Base-by-base conservation (phyloP, 169 alveolate species). In the Toxoplasma gondii region DNA sequence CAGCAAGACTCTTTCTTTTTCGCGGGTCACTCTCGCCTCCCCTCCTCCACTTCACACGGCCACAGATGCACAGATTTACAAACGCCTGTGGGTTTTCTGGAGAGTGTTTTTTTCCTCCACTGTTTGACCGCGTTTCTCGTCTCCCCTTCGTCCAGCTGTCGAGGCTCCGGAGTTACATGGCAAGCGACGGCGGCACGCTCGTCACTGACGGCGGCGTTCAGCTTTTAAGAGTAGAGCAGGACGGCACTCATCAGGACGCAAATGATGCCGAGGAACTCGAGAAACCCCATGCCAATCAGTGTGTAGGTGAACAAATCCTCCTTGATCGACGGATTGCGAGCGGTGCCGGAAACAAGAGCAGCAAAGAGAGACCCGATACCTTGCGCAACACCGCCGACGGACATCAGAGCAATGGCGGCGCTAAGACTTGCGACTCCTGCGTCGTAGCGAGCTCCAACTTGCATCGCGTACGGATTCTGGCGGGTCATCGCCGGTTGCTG, bases 341-440 rank as follows among this genome's bases (percentile, higher is more conserved):
- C 98, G 16, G 98, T 98, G 53, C 99, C 99, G 41, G 98, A 95
- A 31, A 98, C 99, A 78, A 98, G 95, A 41, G 99, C 98, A 49
- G 99, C 98, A 92, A 98, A 98, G 67, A 98, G 97, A 94, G 96
- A 96, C n/a, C 99, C 99, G 53, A 98, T 97, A 86, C 99, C 99
- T 95, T 98, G 98, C 0, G 99, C 99, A 58, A 97, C 96, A 2
- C 97, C 97, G 1, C 97, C 97, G 0, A 95, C 96, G 0, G 96
- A 93, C 92, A 94, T 90, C 92, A 95, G 81, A 0, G 97, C 97
- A 29, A 95, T 91, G 34, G 97, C 97, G 17, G 97, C 97, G 74
- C 95, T 92, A 1, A 95, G 95, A 19, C 91, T 81, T 2, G 96
- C 96, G 0, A 94, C 95, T 0, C 95, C 95, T 1, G 95, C 96